Evolutionary conservation across 2,329 filamentous ascomycete genomes (phyloP).

Genomic region (Neofusicoccum kwambonambiense): DNA sequence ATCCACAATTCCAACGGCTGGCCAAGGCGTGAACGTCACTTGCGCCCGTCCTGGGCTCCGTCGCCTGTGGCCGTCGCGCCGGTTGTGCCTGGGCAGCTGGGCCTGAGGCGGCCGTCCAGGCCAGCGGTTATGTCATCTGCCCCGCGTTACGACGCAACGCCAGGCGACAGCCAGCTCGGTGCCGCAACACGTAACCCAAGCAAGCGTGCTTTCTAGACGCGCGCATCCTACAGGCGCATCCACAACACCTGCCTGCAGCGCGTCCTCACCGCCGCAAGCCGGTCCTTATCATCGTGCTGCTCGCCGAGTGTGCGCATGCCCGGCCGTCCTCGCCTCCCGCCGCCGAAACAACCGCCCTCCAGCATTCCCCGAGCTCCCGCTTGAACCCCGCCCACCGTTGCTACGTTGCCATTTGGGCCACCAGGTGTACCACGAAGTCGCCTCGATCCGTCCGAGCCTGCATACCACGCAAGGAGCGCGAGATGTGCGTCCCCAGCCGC

Average conservation of each 20-base stretch:
- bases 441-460: constrained; percentile 33
- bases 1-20: constrained; percentile 6
- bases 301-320: background rate
- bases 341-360: constrained; percentile 16
- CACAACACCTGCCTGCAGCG: background rate
- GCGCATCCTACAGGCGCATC: background rate
- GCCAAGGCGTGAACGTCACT: constrained; percentile 9
- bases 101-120: background rate
- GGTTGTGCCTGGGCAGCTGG: background rate
- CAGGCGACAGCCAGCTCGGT: background rate
- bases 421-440: constrained; percentile 13
- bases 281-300: background rate
- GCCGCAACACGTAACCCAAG: background rate
- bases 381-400: background rate
- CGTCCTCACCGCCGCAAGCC: background rate
- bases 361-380: constrained; percentile 13
- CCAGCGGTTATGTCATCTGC: background rate
- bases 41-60: background rate
- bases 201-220: background rate
- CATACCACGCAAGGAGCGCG: constrained; percentile 35
- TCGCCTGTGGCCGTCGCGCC: background rate
- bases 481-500: constrained; percentile 35
- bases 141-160: constrained; percentile 1
- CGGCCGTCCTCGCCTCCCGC: background rate
- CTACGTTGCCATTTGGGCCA: constrained; percentile 5